phyloP scores from a whole-genome alignment of 2,329 filamentous ascomycete genomes.

The Neurospora crassa region DNA sequence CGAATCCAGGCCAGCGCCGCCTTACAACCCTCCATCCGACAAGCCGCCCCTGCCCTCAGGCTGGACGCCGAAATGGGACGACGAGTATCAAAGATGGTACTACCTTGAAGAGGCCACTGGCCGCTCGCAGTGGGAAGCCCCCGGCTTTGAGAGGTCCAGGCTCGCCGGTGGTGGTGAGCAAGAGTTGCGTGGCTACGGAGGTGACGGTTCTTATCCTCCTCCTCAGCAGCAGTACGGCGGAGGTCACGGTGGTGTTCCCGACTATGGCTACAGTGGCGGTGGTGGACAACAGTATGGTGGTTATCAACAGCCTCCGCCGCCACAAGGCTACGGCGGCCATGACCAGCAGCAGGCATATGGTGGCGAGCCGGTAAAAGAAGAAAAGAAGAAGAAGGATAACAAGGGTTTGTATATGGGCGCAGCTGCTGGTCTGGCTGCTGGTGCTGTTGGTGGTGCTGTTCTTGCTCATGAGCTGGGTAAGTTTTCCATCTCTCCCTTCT shows the following conservation, averaged over 20 bases:
- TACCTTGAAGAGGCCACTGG: conserved; percentile 44
- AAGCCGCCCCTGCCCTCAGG: conserved; percentile 39
- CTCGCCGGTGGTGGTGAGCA: conserved; percentile 1
- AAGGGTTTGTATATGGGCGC: conserved; percentile 45
- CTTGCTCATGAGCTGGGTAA: conserved; percentile 46
- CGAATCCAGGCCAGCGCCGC: conserved; percentile 13
- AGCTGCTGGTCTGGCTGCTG: conserved; percentile 46
- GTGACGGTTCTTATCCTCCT: background rate
- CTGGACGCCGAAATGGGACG: conserved; percentile 48
- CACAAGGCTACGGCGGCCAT: conserved; percentile 7
- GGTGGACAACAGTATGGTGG: background rate
- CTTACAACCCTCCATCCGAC: conserved; percentile 20
- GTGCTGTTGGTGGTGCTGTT: conserved; percentile 47
- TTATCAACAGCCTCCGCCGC: background rate
- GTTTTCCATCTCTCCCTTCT: conserved; percentile 17
- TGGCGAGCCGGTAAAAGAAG: conserved; percentile 22
- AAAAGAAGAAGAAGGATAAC: conserved; percentile 33
- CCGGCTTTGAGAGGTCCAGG: conserved; percentile 17
- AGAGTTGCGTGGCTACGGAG: conserved; percentile 7
- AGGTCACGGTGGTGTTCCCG: conserved; percentile 1
- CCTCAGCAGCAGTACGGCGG: background rate
- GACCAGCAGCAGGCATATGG: background rate
- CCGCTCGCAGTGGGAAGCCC: conserved; percentile 46
- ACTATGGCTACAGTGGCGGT: background rate
- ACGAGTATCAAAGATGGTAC: conserved; percentile 43